Evolutionary conservation across 2,329 filamentous ascomycete genomes (phyloP), one percentile per base, ranked within the genome.

Genomic region (Fusarium torreyae): DNA sequence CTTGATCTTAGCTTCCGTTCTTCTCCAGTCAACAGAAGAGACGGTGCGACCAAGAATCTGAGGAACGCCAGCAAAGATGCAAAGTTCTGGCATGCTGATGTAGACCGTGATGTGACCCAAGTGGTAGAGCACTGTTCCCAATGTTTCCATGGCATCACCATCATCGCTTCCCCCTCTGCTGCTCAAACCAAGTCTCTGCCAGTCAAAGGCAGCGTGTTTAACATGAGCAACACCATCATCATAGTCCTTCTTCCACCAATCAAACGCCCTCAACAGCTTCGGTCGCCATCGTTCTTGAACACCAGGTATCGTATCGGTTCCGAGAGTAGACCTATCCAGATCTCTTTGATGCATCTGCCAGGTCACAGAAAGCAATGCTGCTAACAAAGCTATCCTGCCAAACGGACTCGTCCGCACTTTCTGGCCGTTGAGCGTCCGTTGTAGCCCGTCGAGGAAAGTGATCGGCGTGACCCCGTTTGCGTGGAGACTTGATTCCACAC

Each of bases 181-280:
- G 42, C 71, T 74, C 26, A 73, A 33, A 1, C 73, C 73, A 6
- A 75, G 42, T 14, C 73, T 72, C 43, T 75, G 73, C 73, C 73
- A 75, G 53, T 75, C 73, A 59, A 75, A 75, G 5, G 73, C 73
- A 24, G 73, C 73, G 26, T 75, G 73, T 9, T 74, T 59, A 7
- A 75, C 69, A 44, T 75, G 73, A 7, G 73, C 73, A 39, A 75
- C 66, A 5, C 73, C 73, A 26, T 75, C 73, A 15, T 75, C 73
- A 10, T 75, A 75, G 43, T 75, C 73, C 22, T 75, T 74, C 50
- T 75, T 75, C 73, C 73, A 75, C 73, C 73, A 75, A 51, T 75
- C 73, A 55, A 75, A 75, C 5, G 73, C 73, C 14, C 73, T 46
- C 8, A 75, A 46, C 11, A 75, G 24, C 38, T 75, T 75, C 3